phyloP scores from a whole-genome alignment of 306 rosid genomes.

The Prinsepia uniflora region DNA sequence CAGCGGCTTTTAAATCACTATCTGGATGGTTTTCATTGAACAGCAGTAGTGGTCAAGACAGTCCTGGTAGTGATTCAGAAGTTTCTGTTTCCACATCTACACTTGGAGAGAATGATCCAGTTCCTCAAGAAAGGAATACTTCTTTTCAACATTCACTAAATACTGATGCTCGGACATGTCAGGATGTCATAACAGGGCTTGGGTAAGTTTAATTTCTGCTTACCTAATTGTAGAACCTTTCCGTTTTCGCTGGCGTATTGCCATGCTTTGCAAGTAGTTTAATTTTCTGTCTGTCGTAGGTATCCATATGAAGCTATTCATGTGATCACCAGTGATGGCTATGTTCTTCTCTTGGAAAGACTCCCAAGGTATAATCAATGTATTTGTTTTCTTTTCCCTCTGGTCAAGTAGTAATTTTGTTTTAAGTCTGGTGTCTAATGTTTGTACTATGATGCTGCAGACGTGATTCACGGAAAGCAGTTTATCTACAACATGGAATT shows the following conservation, averaged over 20 bases:
- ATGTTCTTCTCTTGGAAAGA: slow-evolving; percentile 90
- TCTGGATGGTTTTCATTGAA: slow-evolving; percentile 36
- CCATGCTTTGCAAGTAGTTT: slow-evolving; percentile 19
- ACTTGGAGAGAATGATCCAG: slow-evolving; percentile 52
- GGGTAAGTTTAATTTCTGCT: slow-evolving; percentile 48
- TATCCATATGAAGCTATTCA: slow-evolving; percentile 90
- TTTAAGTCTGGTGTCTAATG: slow-evolving; percentile 5
- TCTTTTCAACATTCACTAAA: slow-evolving; percentile 57
- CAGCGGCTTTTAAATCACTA: slow-evolving; percentile 43
- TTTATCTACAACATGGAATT: slow-evolving; percentile 89
- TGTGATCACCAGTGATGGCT: slow-evolving; percentile 84
- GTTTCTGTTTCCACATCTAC: slow-evolving; percentile 38
- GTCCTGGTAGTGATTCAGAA: slow-evolving; percentile 24
- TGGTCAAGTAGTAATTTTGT: background rate
- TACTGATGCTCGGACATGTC: slow-evolving; percentile 91
- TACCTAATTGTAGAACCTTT: slow-evolving; percentile 15
- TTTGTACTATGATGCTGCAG: slow-evolving; percentile 49
- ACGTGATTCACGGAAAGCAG: slow-evolving; percentile 81
- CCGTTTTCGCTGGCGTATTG: background rate
- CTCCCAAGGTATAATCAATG: slow-evolving; percentile 62
- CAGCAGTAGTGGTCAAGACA: slow-evolving; percentile 22
- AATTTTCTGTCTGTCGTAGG: slow-evolving; percentile 35
- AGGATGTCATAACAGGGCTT: slow-evolving; percentile 90
- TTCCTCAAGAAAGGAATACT: slow-evolving; percentile 37
- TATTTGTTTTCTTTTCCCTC: background rate